Evolutionary conservation across 106 monocot genomes (phyloP), one percentile per base, ranked within the genome.

Genomic region (Gastrodia elata): DNA sequence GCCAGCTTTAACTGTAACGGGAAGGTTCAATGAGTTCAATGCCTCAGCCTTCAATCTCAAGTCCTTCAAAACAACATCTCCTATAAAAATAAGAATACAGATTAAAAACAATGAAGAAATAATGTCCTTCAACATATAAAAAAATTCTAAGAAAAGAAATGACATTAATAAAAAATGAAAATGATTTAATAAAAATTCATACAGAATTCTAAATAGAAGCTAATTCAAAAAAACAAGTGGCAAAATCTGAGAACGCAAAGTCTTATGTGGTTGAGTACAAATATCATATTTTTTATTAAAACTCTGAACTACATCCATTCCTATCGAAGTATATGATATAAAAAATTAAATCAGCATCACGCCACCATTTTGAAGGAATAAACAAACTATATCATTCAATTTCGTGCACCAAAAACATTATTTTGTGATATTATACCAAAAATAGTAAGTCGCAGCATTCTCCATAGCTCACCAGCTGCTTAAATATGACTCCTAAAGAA

Each of bases 11-110:
- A 91, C 88, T 35, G 77, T 89, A 46, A 98, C 85, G 34, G 98
- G 98, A 79, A 93, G 89, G 39, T 83, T 93, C 76, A 98, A 85
- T 40, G 93, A 88, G 78, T 93, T 98, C 42, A 98, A 55, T 71
- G 98, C 98, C 71, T 98, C 98, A 58, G 98, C 88, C 76, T 91
- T 98, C 83, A 98, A 73, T 70, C 88, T 98, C 77, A 98, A 83
- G 71, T 98, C 98, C 68, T 93, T 93, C 35, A 98, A 77, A 46
- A 91, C 83, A 74, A 98, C 98, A 79, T 98, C 91, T 59, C 97
- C 97, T 97, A 33, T 14, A 46, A 20, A 44, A 82, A 71, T 11
- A 22, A 42, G 42, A 20, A 64, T 11, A 33, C 6, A 69, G 25
- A 41, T 40, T 69, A 18, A 69, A 13, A 69, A 16, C 25, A 40